A percentile compares a stretch with the other conserved stretches of the same genome.
Conservation (phyloP, 2,329 filamentous ascomycete genomes). For the Epicoccum sorghinum region DNA sequence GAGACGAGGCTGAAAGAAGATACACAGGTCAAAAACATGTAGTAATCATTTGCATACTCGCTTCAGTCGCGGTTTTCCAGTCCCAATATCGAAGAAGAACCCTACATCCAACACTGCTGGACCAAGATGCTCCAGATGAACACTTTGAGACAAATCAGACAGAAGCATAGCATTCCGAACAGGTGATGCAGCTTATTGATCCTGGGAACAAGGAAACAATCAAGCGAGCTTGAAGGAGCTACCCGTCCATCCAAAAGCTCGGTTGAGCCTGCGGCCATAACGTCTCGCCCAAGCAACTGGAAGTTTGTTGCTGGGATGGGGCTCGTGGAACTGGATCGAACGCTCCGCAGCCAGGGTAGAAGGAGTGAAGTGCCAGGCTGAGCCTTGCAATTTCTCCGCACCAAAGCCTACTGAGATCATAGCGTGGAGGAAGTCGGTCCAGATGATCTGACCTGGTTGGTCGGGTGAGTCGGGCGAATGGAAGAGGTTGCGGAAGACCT, state of each 20-base stretch:
- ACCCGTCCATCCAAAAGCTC: slow-evolving; percentile 57
- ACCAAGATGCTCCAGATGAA: too few species aligned
- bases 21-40: too few species aligned
- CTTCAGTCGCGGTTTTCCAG: too few species aligned
- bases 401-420: slow-evolving; percentile 59
- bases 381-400: slow-evolving; percentile 64
- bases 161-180: too few species aligned
- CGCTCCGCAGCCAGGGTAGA: slow-evolving; percentile 49
- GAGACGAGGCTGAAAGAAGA: too few species aligned
- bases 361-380: slow-evolving; percentile 62
- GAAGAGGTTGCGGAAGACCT: slow-evolving; percentile 54
- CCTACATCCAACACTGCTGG: too few species aligned
- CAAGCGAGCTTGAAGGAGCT: slow-evolving; percentile 6
- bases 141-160: too few species aligned
- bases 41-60: too few species aligned
- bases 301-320: slow-evolving; percentile 62
- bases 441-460: slow-evolving; percentile 56
- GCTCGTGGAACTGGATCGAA: slow-evolving; percentile 66
- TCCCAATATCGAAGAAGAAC: too few species aligned
- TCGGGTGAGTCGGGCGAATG: slow-evolving; percentile 37
- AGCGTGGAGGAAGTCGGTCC: slow-evolving; percentile 61
- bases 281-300: slow-evolving; percentile 54
- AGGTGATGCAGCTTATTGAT: too few species aligned
- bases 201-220: not conserved
- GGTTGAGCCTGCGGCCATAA: slow-evolving; percentile 56